These are phyloP conservation scores for Xylaria sp. DNA, from an alignment of 2,329 filamentous ascomycete species.

Conservation along the genomic window DNA sequence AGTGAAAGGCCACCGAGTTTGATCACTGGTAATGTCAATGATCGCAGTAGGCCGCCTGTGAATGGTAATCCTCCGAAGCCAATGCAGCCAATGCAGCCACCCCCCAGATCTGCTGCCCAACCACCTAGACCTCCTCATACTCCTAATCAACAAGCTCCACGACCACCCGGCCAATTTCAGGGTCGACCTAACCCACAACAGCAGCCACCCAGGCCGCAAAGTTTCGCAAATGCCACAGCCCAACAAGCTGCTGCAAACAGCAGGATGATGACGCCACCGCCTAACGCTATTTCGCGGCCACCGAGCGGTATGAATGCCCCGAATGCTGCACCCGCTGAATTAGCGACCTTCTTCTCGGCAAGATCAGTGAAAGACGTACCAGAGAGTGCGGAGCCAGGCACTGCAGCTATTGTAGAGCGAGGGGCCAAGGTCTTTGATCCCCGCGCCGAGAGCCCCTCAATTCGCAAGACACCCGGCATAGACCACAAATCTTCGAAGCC, in stretches of 20 bases:
- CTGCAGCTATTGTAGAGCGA: constrained; percentile 56
- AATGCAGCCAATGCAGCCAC: constrained; percentile 58
- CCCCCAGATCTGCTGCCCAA: constrained; percentile 49
- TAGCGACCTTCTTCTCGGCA: constrained; percentile 76
- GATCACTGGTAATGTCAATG: constrained; percentile 41
- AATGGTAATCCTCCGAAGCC: constrained; percentile 38
- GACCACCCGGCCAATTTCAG: constrained; percentile 43
- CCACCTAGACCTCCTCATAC: constrained; percentile 52
- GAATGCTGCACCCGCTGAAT: constrained; percentile 50
- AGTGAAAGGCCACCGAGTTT: constrained; percentile 46
- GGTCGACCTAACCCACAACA: constrained; percentile 43
- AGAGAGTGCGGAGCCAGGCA: constrained; percentile 56
- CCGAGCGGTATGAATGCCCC: constrained; percentile 40
- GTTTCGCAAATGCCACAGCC: constrained; percentile 36
- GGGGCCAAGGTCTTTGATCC: constrained; percentile 73
- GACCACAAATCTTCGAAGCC: constrained; percentile 83
- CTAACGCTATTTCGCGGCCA: constrained; percentile 44
- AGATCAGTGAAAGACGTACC: constrained; percentile 65
- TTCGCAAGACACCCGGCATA: constrained; percentile 87
- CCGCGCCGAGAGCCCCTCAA: constrained; percentile 81
- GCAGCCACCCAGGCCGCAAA: constrained; percentile 39
- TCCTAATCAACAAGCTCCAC: constrained; percentile 48
- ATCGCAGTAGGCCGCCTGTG: constrained; percentile 44
- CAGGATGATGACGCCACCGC: constrained; percentile 48
- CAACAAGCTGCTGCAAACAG: constrained; percentile 44